Conservation (phyloP, 2,329 filamentous ascomycete genomes). For the Ophiocordyceps sinensis region DNA sequence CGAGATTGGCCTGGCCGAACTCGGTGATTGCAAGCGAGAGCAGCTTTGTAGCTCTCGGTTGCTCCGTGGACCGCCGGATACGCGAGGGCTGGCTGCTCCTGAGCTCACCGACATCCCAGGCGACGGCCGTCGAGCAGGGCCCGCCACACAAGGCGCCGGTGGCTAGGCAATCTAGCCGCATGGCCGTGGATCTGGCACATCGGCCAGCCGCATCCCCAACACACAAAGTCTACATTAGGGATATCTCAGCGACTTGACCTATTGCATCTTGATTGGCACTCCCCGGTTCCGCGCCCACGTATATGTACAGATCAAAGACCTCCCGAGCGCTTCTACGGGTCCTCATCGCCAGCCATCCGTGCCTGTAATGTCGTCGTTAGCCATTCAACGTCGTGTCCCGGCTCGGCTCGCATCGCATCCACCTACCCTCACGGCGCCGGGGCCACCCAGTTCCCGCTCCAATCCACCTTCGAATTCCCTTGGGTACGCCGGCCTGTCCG, state of each 20-base stretch:
- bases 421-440: conserved; percentile 51
- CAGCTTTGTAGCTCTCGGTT: no score
- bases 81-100: no score
- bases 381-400: not conserved
- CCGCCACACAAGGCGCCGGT: no score
- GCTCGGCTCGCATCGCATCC: not conserved
- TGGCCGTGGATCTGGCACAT: no score
- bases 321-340: conserved; percentile 23
- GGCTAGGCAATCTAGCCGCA: no score
- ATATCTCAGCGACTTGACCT: not conserved
- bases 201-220: not conserved
- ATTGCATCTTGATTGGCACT: not conserved
- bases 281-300: not conserved
- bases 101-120: no score
- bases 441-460: conserved; percentile 60
- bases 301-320: not conserved
- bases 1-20: no score
- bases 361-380: conserved; percentile 25
- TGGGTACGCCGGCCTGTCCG: conserved; percentile 55
- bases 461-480: conserved; percentile 60
- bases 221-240: not conserved
- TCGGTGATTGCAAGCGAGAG: no score
- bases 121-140: no score
- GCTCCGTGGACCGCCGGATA: no score
- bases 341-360: conserved; percentile 38